Percentiles rank a stretch among this genome's conserved stretches.
Evolutionary conservation across 163 green algal genomes (phyloP).

Genomic region (Chlorella variabilis): DNA sequence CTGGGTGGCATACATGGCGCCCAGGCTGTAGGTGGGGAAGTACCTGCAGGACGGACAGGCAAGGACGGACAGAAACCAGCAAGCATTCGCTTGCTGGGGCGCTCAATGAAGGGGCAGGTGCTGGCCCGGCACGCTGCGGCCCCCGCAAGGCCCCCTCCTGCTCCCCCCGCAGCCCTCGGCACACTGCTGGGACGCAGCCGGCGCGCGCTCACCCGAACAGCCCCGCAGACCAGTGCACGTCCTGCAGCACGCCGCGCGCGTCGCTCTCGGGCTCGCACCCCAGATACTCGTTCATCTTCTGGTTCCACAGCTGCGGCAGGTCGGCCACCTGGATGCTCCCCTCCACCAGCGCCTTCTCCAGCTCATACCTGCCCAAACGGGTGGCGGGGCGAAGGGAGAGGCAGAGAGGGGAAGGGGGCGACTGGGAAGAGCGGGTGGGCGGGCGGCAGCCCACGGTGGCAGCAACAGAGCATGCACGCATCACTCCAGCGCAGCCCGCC

Average conservation of each 20-base stretch:
- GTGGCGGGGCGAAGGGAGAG: not conserved
- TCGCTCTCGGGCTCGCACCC: constrained; percentile 68
- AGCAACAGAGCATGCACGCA: no score
- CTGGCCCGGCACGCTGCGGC: no score
- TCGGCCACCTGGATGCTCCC: constrained; percentile 74
- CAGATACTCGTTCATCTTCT: constrained; percentile 72
- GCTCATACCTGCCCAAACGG: constrained; percentile 74
- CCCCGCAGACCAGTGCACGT: constrained; percentile 83
- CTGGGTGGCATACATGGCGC: constrained; percentile 78
- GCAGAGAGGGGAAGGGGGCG: not conserved
- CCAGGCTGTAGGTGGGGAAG: constrained; percentile 91
- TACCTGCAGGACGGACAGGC: no score
- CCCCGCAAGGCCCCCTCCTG: no score
- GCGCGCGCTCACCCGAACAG: no score
- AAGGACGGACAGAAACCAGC: no score
- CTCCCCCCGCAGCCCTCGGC: no score
- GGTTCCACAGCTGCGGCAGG: constrained; percentile 83
- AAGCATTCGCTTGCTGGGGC: no score
- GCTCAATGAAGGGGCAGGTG: no score
- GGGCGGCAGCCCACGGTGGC: no score
- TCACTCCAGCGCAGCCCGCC: no score
- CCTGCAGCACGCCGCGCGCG: constrained; percentile 83
- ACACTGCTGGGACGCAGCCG: no score
- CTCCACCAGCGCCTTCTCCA: constrained; percentile 84
- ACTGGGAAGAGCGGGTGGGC: not conserved